Evolutionary conservation across 768 basidiomycete species (phyloP), one percentile per base, ranked within the genome.

Genomic region (Mycena olivaceomarginata): DNA sequence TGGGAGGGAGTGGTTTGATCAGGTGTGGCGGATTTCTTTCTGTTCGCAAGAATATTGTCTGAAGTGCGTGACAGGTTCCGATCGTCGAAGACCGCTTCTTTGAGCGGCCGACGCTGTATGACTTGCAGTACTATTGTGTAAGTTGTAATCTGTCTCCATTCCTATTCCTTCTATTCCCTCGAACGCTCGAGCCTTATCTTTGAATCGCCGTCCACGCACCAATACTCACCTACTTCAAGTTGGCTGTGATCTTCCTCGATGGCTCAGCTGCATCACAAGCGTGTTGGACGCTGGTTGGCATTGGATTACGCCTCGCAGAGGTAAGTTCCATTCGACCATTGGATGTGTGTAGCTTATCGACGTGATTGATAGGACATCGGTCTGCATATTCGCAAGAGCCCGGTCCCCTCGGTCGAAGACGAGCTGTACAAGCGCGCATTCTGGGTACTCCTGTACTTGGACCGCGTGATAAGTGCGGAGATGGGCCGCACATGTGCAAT

Each of bases 401-500:
- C 81, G 37, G 83, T 77, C 74, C 88, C 88, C 1, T 89, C 85
- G 5, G 85, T 87, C 11, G 93, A 95, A 77, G 88, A 92, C 70
- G 95, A 97, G 82, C 87, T 94, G 39, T 95, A 93, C 91, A 94
- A 94, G 82, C 90, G 93, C 25, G 91, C 90, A 10, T 93, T 93
- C 79, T 93, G 92, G 91, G 90, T 67, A 6, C n/a, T 74, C 6
- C 41, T 67, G 20, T 53, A 81, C 31, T 81, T 91, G 64, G 92
- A 93, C 80, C 82, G 91, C 64, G 72, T 85, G 31, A 80, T 87
- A 20, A 90, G 91, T 67, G 84, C 89, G 0, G 85, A 86, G 12
- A 87, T 94, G 45, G 95, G 95, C 1, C 88, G 95, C 16, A 20
- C 66, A 8, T 74, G 73, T 40, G 66, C 67, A n/a, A 16, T 74